Base-by-base conservation (phyloP, 306 rosid genomes). In the Quercus ilex region DNA sequence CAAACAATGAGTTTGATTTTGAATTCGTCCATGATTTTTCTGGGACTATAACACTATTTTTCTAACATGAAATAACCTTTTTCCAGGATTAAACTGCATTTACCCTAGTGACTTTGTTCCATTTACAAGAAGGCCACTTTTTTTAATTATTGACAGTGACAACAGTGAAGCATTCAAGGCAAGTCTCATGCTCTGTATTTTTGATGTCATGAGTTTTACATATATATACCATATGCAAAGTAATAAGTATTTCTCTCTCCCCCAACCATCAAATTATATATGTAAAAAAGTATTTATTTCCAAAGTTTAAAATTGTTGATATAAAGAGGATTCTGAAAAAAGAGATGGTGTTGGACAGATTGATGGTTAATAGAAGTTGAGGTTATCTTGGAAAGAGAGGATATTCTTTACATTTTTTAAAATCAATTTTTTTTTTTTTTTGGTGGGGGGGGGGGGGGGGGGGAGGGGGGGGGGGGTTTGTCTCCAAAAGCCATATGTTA, bases 121-220 rank as follows among this genome's bases (percentile, higher is more conserved):
- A 12, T 95, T 95, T 84, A 95, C 99, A 58, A 90, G 99, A 89
- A 92, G 95, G 65, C 99, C 98, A 55, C 91, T 92, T 81, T 86
- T 92, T 82, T 78, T 95, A 80, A 88, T 95, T 78, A 87, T 95
- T 81, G 99, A 95, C 76, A 88, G 87, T 72, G 94, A 90, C 72
- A 81, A 75, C 87, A 92, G 94, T 88, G 89, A 88, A 75, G 94
- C 94, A 82, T 95, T 91, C 82, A 92, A 92, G 99, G 98, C 86
- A 88, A 91, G 94, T 71, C 64, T 67, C 38, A 56, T 72, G 73
- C 35, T 56, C 73, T 5, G 43, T 55, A 78, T 25, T 76, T 26
- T 63, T 79, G 78, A 76, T 73, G 68, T 74, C 63, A 53, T 57
- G 74, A 62, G 11, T 69, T 20, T 20, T 59, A 63, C 75, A 58